Evolutionary conservation across 306 rosid species (phyloP), one percentile per base, ranked within the genome.

Genomic region (Chamaecrista fasciculata): DNA sequence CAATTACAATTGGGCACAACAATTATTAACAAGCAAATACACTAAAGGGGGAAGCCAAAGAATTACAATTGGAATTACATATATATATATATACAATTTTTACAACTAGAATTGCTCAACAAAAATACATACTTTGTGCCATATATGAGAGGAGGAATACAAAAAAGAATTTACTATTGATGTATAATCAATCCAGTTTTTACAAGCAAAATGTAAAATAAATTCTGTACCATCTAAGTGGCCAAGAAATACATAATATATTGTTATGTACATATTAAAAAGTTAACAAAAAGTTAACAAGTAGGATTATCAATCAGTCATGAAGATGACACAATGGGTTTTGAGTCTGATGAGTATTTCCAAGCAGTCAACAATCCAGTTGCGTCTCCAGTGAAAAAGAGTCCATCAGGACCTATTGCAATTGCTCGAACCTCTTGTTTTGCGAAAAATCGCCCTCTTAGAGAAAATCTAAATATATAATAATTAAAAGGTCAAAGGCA

Each of bases 341-440:
- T 2, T 0, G 2, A 1, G 2, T 48, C 26, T 33, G 31, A 20
- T 62, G 55, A 21, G 79, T 46, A 71, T 61, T 81, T 83, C 81
- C 76, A 81, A 5, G 71, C 88, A 3, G 39, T 81, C 18, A 81
- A 9, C 23, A 37, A 60, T 24, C 86, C 91, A 18, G 71, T 70
- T 0, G 59, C 71, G 2, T 86, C 81, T 7, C 88, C 86, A 0
- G 78, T 58, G 70, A 86, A 81, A 43, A 86, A 60, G n/a, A 77
- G 72, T 5, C 83, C 82, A 5, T 59, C 67, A 2, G 78, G 76
- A 36, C 78, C 85, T 2, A 31, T 21, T 19, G 64, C 69, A 3
- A 76, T 47, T 4, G 77, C 46, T 34, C 58, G 37, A 29, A 76
- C 61, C 46, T 79, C 76, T 71, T 64, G 24, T 46, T 51, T 74